These are phyloP conservation scores for Solanum infundibuliforme DNA, from an alignment of 257 asterid genomes.

Conservation along the genomic window DNA sequence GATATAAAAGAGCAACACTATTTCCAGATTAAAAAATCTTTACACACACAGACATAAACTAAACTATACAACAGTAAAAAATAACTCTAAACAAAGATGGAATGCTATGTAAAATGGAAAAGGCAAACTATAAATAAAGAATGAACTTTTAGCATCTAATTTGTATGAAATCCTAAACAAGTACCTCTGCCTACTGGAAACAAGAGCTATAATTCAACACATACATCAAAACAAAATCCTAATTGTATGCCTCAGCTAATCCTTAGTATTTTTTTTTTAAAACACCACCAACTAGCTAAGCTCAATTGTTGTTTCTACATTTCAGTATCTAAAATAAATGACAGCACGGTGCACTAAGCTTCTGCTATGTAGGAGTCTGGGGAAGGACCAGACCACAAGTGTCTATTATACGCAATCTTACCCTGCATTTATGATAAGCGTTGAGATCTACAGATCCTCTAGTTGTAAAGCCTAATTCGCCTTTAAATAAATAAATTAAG, in stretches of 20 bases:
- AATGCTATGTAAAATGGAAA: not conserved
- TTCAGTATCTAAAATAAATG: not conserved
- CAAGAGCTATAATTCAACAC: not conserved
- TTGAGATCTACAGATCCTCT: not conserved
- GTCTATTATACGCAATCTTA: not conserved
- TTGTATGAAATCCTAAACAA: not conserved
- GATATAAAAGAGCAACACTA: not conserved
- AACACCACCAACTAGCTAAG: not conserved
- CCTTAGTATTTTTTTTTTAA: not conserved
- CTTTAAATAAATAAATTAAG: not conserved
- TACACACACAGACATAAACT: not conserved
- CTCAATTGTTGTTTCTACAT: not conserved
- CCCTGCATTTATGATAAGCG: not conserved
- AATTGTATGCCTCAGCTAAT: not conserved
- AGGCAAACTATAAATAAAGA: not conserved
- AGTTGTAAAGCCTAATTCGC: not conserved
- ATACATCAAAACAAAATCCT: not conserved
- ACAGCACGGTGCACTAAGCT: not conserved
- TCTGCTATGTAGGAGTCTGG: not conserved
- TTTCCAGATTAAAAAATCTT: not conserved
- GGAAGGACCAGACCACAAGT: not conserved
- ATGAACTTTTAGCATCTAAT: not conserved
- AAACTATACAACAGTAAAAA: not conserved
- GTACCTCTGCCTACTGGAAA: not conserved
- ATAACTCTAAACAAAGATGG: not conserved